Evolutionary conservation across 2,329 filamentous ascomycete species (phyloP), one percentile per base, ranked within the genome.

Genomic region (Aspergillus quadricinctus): DNA sequence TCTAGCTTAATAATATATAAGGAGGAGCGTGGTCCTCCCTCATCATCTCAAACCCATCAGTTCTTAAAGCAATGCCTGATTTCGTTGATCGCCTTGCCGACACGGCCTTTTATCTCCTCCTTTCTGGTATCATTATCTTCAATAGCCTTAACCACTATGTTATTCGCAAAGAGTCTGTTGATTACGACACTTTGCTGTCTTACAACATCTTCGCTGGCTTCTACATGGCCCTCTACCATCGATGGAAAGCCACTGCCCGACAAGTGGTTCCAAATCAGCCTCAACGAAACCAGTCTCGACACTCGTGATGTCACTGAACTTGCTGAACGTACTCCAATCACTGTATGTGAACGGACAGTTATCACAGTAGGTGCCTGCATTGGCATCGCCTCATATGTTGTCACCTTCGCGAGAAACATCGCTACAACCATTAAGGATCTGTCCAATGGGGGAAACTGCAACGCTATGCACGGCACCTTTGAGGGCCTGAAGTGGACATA

Each of bases 211-310:
- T 45, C 37, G 29, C 41, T 27, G 25, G 55, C 52, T 23, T 48
- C 17, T 21, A 50, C 29, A 28, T 50, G n/a, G 48, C 28, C 40
- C 45, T 54, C 55, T 49, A 45, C 23, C 41, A 55, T 55, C 41
- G 27, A 48, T 3, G 48, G 35, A 31, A 28, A 35, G 1, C 48
- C 52, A 8, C 3, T 40, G 2, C 46, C 29, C 48, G 49, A 57
- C 29, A 40, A 48, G 48, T 49, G 28, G 31, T 40, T 17, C 45
- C 48, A 23, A 51, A 46, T 21, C 28, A 23, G 28, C 23, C 14
- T 37, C 48, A 37, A 54, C 21, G 17, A 35, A 25, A 25, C 41
- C 35, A 40, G 48, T 31, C 23, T 35, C 37, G 7, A 14, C 21
- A 31, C 37, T 54, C 37, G 48, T 41, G 14, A 37, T 46, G 23